Percentiles rank a stretch among this genome's conserved stretches.
phyloP scores from a whole-genome alignment of 2,329 filamentous ascomycete species.

The Ophiocordyceps camponoti-rufipedis region DNA sequence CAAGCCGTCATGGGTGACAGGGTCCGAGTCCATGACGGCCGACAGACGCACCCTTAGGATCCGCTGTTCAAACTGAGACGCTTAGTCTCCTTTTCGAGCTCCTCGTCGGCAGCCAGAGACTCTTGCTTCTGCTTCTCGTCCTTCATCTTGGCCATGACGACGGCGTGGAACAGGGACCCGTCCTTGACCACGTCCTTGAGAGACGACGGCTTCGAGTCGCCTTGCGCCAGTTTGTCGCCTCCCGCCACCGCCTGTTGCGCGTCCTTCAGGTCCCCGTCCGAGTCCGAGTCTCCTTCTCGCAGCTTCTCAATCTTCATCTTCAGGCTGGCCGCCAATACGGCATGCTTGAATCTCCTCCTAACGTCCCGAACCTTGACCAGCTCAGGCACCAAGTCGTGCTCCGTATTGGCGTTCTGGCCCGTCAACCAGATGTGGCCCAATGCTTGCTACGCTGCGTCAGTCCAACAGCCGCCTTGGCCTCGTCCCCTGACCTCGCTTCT shows the following conservation, averaged over 20 bases:
- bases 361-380: slow-evolving; percentile 78
- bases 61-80: slow-evolving; percentile 13
- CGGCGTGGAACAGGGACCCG: slow-evolving; percentile 75
- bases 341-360: slow-evolving; percentile 75
- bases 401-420: slow-evolving; percentile 64
- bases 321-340: slow-evolving; percentile 91
- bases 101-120: slow-evolving; percentile 46
- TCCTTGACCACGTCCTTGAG: slow-evolving; percentile 20
- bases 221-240: slow-evolving; percentile 11
- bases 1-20: not conserved
- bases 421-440: slow-evolving; percentile 76
- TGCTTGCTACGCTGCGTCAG: slow-evolving; percentile 36
- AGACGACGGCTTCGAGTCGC: slow-evolving; percentile 9
- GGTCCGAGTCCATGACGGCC: not conserved
- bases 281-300: slow-evolving; percentile 79
- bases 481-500: slow-evolving; percentile 5
- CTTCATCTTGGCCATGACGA: slow-evolving; percentile 63
- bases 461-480: not conserved
- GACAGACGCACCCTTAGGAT: not conserved
- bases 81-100: slow-evolving; percentile 30
- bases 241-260: slow-evolving; percentile 35
- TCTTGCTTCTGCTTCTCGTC: slow-evolving; percentile 55
- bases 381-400: slow-evolving; percentile 94
- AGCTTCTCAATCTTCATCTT: slow-evolving; percentile 89
- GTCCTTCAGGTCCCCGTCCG: slow-evolving; percentile 52